Evolutionary conservation across 2,329 filamentous ascomycete species (phyloP).

Genomic region (Botrytis medusae): DNA sequence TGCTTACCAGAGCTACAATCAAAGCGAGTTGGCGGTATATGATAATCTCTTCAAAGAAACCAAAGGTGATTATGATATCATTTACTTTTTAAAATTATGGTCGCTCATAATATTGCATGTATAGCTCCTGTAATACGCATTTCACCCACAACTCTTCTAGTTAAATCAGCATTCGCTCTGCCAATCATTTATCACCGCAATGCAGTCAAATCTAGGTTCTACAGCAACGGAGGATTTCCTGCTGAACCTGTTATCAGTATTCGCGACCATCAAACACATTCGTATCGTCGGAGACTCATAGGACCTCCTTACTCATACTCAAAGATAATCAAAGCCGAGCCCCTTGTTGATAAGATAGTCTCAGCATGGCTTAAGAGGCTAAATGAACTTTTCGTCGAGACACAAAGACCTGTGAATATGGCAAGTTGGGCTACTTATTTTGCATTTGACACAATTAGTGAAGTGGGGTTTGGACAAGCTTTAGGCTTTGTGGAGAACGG

Average conservation of each 20-base stretch:
- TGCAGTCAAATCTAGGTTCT: slow-evolving; percentile 57
- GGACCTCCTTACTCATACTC: slow-evolving; percentile 54
- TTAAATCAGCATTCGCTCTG: slow-evolving; percentile 54
- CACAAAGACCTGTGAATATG: slow-evolving; percentile 52
- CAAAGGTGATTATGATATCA: neutral
- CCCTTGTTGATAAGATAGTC: slow-evolving; percentile 53
- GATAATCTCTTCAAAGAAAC: slow-evolving; percentile 7
- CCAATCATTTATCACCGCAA: slow-evolving; percentile 56
- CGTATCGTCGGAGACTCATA: slow-evolving; percentile 53
- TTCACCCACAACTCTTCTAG: slow-evolving; percentile 53
- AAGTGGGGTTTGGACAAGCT: slow-evolving; percentile 55
- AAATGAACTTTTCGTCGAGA: slow-evolving; percentile 46
- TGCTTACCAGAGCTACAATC: slow-evolving; percentile 30
- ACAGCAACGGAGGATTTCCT: slow-evolving; percentile 59
- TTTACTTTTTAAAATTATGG: neutral
- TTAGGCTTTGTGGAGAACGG: slow-evolving; percentile 56
- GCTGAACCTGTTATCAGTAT: slow-evolving; percentile 58
- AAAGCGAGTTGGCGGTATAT: neutral
- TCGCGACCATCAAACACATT: slow-evolving; percentile 51
- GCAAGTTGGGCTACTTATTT: slow-evolving; percentile 50
- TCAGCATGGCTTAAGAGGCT: slow-evolving; percentile 51
- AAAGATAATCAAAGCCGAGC: slow-evolving; percentile 60
- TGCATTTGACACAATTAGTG: slow-evolving; percentile 58
- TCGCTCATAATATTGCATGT: neutral
- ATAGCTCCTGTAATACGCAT: slow-evolving; percentile 54